These are phyloP conservation scores for Aspergillus panamensis DNA, from an alignment of 495 filamentous ascomycete genomes.

Conservation along the genomic window DNA sequence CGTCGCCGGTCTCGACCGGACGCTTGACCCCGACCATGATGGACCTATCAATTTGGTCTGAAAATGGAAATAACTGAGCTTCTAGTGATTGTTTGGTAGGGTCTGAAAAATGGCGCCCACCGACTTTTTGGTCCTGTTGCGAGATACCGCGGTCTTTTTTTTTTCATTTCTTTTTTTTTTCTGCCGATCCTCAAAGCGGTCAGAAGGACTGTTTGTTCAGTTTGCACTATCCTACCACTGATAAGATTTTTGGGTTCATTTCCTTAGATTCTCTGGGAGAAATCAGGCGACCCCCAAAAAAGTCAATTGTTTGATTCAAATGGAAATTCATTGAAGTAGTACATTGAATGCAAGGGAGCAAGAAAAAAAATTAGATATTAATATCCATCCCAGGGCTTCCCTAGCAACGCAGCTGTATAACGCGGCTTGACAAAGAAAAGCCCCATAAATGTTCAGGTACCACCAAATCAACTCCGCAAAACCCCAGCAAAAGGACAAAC, in stretches of 20 bases:
- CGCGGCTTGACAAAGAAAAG: not conserved
- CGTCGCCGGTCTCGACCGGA: constrained; percentile 39
- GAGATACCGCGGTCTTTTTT: constrained; percentile 26
- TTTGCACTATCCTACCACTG: constrained; percentile 22
- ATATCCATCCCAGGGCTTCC: not conserved
- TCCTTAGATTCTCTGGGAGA: not conserved
- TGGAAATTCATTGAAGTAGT: not conserved
- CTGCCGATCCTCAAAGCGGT: constrained; percentile 16
- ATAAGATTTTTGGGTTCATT: constrained; percentile 27
- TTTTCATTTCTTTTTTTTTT: constrained; percentile 38
- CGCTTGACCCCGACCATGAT: constrained; percentile 47
- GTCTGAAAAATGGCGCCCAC: constrained; percentile 8
- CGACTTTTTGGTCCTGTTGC: constrained; percentile 12
- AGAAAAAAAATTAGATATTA: not conserved
- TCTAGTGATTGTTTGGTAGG: not conserved
- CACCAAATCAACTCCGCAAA: no score
- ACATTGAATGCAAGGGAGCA: not conserved
- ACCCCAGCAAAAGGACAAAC: no score
- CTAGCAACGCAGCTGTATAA: constrained; percentile 2
- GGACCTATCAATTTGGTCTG: constrained; percentile 8
- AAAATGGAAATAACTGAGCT: not conserved
- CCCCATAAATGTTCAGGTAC: no score
- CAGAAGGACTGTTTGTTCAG: constrained; percentile 32
- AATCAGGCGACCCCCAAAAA: not conserved
- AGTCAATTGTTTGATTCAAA: constrained; percentile 5